A percentile compares a stretch with the other conserved stretches of the same genome.
These are phyloP conservation scores for Solioccasus polychromus DNA, from an alignment of 768 basidiomycete species.

Conservation along the genomic window DNA sequence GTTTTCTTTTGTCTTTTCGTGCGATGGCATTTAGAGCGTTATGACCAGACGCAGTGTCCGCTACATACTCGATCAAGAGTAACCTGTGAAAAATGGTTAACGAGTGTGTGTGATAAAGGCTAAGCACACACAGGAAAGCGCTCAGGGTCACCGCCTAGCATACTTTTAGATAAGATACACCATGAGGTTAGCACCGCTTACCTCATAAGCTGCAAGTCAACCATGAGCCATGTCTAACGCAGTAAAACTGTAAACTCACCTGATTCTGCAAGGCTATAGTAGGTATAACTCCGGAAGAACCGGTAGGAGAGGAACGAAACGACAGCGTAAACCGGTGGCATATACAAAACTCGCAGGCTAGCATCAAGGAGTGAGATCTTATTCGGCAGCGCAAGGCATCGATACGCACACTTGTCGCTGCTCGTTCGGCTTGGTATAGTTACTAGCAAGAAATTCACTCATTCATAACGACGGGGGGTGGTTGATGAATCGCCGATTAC, in stretches of 20 bases:
- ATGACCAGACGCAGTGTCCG: slow-evolving; percentile 60
- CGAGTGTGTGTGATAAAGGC: neutral
- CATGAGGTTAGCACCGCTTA: slow-evolving; percentile 26
- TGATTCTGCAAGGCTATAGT: slow-evolving; percentile 50
- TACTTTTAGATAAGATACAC: slow-evolving; percentile 15
- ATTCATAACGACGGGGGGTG: neutral
- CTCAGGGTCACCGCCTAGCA: slow-evolving; percentile 74
- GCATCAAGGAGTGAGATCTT: neutral
- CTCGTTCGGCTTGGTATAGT: slow-evolving; percentile 66
- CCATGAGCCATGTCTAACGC: slow-evolving; percentile 24
- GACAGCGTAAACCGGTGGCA: slow-evolving; percentile 80
- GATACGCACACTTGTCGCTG: slow-evolving; percentile 75
- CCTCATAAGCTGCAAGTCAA: slow-evolving; percentile 59
- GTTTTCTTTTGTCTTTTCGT: slow-evolving; percentile 71
- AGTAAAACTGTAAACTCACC: slow-evolving; percentile 34
- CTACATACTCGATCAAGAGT: slow-evolving; percentile 83
- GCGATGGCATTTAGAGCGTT: slow-evolving; percentile 65
- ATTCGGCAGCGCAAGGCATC: neutral
- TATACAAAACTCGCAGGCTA: slow-evolving; percentile 77
- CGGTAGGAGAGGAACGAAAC: slow-evolving; percentile 87
- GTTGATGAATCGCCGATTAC: slow-evolving; percentile 15
- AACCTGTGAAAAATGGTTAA: slow-evolving; percentile 42
- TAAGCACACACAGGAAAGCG: slow-evolving; percentile 71
- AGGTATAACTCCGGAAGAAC: slow-evolving; percentile 75
- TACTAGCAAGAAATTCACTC: slow-evolving; percentile 45